Evolutionary conservation across 2,329 filamentous ascomycete species (phyloP).

Genomic region (Calonectria henricotiae): DNA sequence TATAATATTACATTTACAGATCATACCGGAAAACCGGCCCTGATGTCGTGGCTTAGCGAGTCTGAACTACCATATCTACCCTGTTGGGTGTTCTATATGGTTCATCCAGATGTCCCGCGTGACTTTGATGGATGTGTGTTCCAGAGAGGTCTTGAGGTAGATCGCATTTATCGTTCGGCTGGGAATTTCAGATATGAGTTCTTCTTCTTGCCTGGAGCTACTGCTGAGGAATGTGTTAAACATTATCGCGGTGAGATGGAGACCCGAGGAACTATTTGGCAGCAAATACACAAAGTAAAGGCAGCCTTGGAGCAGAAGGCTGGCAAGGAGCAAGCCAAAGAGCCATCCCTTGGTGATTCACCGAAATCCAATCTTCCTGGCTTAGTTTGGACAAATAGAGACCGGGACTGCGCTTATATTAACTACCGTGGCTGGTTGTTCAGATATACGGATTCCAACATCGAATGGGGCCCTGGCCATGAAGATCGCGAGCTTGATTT

Average conservation of each 20-base stretch:
- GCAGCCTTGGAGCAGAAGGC: background rate
- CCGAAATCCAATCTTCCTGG: background rate
- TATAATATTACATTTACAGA: background rate
- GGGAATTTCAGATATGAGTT: conserved; percentile 1
- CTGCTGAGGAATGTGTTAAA: background rate
- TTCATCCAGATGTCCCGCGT: background rate
- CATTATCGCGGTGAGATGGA: background rate
- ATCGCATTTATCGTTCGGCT: background rate
- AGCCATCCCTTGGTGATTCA: background rate
- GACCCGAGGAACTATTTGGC: background rate
- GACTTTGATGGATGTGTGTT: background rate
- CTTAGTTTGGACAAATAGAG: background rate
- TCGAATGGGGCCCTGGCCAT: background rate
- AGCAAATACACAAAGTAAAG: background rate
- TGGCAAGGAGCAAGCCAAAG: background rate
- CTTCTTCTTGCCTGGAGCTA: background rate
- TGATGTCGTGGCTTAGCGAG: background rate
- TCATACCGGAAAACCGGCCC: conserved; percentile 2
- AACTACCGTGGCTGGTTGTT: background rate
- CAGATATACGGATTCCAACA: background rate
- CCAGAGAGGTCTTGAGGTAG: background rate
- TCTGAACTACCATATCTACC: background rate
- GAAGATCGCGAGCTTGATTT: conserved; percentile 1
- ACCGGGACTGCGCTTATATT: background rate
- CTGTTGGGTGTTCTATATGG: conserved; percentile 1